Evolutionary conservation across 2,329 filamentous ascomycete species (phyloP), one percentile per base, ranked within the genome.

Genomic region (Colletotrichum sp.): DNA sequence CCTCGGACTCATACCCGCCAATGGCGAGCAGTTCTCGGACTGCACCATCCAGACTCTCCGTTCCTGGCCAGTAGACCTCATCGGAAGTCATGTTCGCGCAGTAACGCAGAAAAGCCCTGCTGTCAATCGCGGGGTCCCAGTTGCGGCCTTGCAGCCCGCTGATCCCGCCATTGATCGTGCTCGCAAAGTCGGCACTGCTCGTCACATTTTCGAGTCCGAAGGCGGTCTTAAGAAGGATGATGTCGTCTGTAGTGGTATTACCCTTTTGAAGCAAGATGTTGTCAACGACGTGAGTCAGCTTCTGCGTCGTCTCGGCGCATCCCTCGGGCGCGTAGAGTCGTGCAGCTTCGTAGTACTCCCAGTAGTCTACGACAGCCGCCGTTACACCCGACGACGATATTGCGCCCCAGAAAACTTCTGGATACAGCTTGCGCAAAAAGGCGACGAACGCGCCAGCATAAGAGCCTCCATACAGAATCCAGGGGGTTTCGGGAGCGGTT

Each of bases 351-450:
- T 83, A 88, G 78, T 92, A 92, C 80, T 90, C 82, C 89, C 94
- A 96, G 84, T 93, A 96, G 79, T 97, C 94, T 78, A 92, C 92
- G 65, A 97, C 93, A 5, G 95, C 95, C 72, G 91, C 90, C 0
- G 94, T 95, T 0, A 97, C 95, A 1, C 94, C 95, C 1, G 94
- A 96, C 0, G 94, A 96, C 0, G 94, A 93, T 63, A 98, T 96
- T 5, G 93, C 91, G 15, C 91, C 95, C 89, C 91, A 96, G 84
- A 94, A 97, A 6, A 93, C 85, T 30, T 96, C 92, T 0, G 95
- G 95, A 82, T 98, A 97, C 19, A 93, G 82, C 74, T 94, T 92
- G 39, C 95, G 92, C 49, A 95, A 85, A 79, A 98, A 93, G 0
- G 95, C 95, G 8, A 92, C 94, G 78, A 96, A 94, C 0, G 93